Evolutionary conservation across 495 filamentous ascomycete species (phyloP).

Genomic region (Xylaria longipes): DNA sequence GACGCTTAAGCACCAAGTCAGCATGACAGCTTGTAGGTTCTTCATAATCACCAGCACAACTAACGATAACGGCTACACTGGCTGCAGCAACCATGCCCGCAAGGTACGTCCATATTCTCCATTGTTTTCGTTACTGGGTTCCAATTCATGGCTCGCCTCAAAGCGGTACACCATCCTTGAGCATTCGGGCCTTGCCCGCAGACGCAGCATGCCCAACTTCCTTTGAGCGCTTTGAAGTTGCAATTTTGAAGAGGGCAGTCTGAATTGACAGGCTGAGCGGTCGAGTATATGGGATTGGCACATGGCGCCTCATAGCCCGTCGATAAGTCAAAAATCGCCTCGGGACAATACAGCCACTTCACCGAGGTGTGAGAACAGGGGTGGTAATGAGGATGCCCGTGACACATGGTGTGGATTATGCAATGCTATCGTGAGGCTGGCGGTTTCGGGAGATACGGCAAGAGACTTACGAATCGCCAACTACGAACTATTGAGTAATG

Average conservation of each 20-base stretch:
- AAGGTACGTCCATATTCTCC: constrained; percentile 46
- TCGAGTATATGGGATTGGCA: constrained; percentile 47
- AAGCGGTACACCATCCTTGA: constrained; percentile 48
- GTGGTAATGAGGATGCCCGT: constrained; percentile 52
- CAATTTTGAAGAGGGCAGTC: constrained; percentile 50
- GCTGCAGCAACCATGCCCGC: constrained; percentile 52
- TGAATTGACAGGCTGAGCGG: constrained; percentile 43
- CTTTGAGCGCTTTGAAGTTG: constrained; percentile 46
- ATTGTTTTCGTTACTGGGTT: constrained; percentile 43
- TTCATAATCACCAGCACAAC: neutral
- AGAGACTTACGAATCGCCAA: neutral
- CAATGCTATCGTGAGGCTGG: neutral
- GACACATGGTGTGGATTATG: constrained; percentile 42
- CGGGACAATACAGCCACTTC: constrained; percentile 52
- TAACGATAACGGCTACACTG: constrained; percentile 41
- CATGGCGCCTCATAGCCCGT: constrained; percentile 52
- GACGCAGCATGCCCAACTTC: constrained; percentile 51
- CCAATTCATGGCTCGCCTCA: constrained; percentile 39
- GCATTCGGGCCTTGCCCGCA: constrained; percentile 48
- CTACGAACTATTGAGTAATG: neutral
- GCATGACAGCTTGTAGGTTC: constrained; percentile 10
- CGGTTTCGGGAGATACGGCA: neutral
- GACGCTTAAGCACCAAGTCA: constrained; percentile 16
- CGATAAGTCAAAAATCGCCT: constrained; percentile 47
- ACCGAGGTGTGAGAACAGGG: constrained; percentile 51